Evolutionary conservation across 2,329 filamentous ascomycete genomes (phyloP).

Genomic region (Epicoccum sorghinum): DNA sequence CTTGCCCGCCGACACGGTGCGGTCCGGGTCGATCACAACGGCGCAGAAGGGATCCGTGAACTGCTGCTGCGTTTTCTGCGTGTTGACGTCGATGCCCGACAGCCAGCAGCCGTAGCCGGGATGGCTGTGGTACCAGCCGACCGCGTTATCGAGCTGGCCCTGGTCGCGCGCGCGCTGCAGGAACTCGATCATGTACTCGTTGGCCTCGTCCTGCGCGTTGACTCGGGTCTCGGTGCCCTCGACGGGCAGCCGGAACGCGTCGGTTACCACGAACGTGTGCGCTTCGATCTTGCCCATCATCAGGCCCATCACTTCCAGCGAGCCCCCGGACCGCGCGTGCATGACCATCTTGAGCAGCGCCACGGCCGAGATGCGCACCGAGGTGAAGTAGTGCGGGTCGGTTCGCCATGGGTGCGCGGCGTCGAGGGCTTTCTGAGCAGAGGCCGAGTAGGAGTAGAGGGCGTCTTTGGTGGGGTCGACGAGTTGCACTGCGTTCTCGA

Average conservation of each 20-base stretch:
- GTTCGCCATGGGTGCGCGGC: constrained; percentile 74
- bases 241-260: constrained; percentile 90
- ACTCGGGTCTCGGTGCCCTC: constrained; percentile 98
- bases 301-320: constrained; percentile 93
- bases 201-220: constrained; percentile 93
- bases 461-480: constrained; percentile 88
- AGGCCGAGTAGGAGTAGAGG: constrained; percentile 81
- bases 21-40: constrained; percentile 94
- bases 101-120: constrained; percentile 99
- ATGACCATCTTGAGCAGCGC: constrained; percentile 99
- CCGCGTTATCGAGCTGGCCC: constrained; percentile 84
- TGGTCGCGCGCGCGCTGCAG: constrained; percentile 75
- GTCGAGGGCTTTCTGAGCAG: constrained; percentile 70
- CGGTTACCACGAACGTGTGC: constrained; percentile 88
- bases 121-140: constrained; percentile 98
- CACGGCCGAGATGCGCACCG: constrained; percentile 89
- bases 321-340: constrained; percentile 94
- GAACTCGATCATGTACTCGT: constrained; percentile 95
- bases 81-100: constrained; percentile 91
- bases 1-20: constrained; percentile 91
- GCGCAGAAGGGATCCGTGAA: constrained; percentile 92
- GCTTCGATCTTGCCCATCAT: constrained; percentile 95
- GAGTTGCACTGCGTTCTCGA: constrained; percentile 81
- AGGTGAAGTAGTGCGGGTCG: constrained; percentile 87
- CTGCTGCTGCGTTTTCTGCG: constrained; percentile 82